Evolutionary conservation across 129 eudicot genomes (phyloP), one percentile per base, ranked within the genome.

Genomic region (Lonicera japonica): DNA sequence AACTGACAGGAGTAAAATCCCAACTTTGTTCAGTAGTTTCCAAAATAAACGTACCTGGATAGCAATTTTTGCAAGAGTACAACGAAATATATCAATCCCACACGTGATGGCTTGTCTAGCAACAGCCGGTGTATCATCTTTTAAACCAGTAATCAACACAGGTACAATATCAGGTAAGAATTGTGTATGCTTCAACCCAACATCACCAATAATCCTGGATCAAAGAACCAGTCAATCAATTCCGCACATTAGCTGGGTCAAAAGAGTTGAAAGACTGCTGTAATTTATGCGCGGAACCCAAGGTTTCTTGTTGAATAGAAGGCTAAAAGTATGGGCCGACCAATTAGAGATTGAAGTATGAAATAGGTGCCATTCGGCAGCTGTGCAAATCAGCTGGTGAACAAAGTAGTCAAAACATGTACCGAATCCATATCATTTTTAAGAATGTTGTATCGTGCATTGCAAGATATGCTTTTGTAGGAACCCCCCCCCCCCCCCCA

Each of bases 101-200:
- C 82, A 85, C 13, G 75, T 61, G 47, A 88, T 83, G 17, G 95
- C 86, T 71, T 94, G 99, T 60, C 99, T 82, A 72, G 96, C 95
- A 46, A 94, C 99, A 47, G 99, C 95, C 17, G 99, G 99, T 48
- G 89, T 75, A 58, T 65, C 88, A 75, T 94, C 99, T 66, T 81
- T 75, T 73, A 94, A 66, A 45, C 75, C 77, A 62, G 71, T 73
- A 41, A 88, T 63, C 64, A 88, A 60, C 54, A 81, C 81, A 50
- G 99, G 99, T 50, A 88, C 68, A 50, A 88, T 75, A 38, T 78
- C 95, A 54, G 96, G 87, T 47, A 88, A 58, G 36, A 85, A 77
- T 50, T 88, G 82, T 16, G 69, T 60, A 71, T 83, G 71, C 76
- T 67, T 85, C 76, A 82, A 74, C 48, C 96, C 99, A 66, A 94